A percentile compares a stretch with the other conserved stretches of the same genome.
phyloP scores from a whole-genome alignment of 108 stramenopile species.

The Schizochytrium sp. region DNA sequence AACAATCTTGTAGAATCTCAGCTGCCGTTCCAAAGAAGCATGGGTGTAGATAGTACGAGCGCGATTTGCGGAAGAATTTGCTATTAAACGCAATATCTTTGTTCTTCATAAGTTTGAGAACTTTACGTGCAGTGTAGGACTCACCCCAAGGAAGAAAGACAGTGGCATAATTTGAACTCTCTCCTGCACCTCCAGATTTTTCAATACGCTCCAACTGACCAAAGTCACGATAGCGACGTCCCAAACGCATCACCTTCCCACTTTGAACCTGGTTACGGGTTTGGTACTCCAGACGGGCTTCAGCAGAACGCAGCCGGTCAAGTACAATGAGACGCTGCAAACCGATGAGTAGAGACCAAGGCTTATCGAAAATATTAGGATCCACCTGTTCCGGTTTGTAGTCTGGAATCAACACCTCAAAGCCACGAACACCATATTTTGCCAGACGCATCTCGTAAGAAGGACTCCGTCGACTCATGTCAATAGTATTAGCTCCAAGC shows the following conservation, averaged over 20 bases:
- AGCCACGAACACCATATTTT: slow-evolving; percentile 75
- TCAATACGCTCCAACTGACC: slow-evolving; percentile 64
- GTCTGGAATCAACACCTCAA: slow-evolving; percentile 60
- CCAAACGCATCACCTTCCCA: slow-evolving; percentile 39
- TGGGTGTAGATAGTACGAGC: slow-evolving; percentile 66
- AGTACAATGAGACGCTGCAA: slow-evolving; percentile 67
- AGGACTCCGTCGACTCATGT: slow-evolving; percentile 70
- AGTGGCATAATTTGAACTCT: slow-evolving; percentile 69
- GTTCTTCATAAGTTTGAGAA: slow-evolving; percentile 62
- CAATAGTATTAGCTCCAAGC: slow-evolving; percentile 71
- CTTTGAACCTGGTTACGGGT: slow-evolving; percentile 64
- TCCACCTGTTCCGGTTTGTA: slow-evolving; percentile 45
- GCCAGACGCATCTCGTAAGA: slow-evolving; percentile 76
- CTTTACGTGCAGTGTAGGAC: slow-evolving; percentile 64
- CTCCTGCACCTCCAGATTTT: slow-evolving; percentile 1
- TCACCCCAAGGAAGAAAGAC: slow-evolving; percentile 74
- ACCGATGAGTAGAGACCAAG: slow-evolving; percentile 60
- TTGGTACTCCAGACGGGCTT: slow-evolving; percentile 64
- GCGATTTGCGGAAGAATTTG: slow-evolving; percentile 60
- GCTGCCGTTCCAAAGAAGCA: slow-evolving; percentile 67
- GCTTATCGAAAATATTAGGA: slow-evolving; percentile 69
- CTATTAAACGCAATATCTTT: slow-evolving; percentile 66
- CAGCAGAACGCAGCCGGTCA: slow-evolving; percentile 64
- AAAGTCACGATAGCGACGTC: slow-evolving; percentile 42
- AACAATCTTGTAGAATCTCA: slow-evolving; percentile 65